A percentile compares a stretch with the other conserved stretches of the same genome.
Conservation (phyloP, 805 yeast species). For the Wickerhamomyces sydowiorum region DNA sequence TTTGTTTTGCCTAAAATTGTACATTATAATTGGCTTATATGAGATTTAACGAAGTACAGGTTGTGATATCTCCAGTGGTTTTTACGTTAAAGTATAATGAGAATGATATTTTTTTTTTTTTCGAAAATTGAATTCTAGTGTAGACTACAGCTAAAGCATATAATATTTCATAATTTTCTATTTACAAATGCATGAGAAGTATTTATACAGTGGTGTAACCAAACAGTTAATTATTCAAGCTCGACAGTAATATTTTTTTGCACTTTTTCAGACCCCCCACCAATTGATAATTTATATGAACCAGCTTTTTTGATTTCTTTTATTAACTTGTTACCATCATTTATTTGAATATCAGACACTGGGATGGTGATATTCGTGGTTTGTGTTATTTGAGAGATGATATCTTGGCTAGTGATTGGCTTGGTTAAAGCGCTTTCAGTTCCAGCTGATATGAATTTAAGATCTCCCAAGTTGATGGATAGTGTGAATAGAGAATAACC, state of each 20-base stretch:
- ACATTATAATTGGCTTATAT: too few relatives aligned
- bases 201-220: background rate
- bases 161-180: too few relatives aligned
- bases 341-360: constrained; percentile 10
- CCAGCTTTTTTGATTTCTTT: constrained; percentile 13
- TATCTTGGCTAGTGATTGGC: constrained; percentile 9
- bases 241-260: constrained; percentile 13
- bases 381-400: constrained; percentile 8
- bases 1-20: too few relatives aligned
- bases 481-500: constrained; percentile 18
- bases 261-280: constrained; percentile 5
- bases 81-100: too few relatives aligned
- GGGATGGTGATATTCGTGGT: constrained; percentile 14
- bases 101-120: too few relatives aligned
- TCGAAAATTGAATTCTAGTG: too few relatives aligned
- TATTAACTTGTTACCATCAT: constrained; percentile 1
- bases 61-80: too few relatives aligned
- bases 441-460: background rate
- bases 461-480: constrained; percentile 12
- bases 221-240: background rate
- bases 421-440: background rate
- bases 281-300: constrained; percentile 12
- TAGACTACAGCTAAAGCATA: too few relatives aligned
- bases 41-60: too few relatives aligned
- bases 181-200: background rate